phyloP scores from a whole-genome alignment of 2,329 filamentous ascomycete genomes.

The Penicillium sp. region DNA sequence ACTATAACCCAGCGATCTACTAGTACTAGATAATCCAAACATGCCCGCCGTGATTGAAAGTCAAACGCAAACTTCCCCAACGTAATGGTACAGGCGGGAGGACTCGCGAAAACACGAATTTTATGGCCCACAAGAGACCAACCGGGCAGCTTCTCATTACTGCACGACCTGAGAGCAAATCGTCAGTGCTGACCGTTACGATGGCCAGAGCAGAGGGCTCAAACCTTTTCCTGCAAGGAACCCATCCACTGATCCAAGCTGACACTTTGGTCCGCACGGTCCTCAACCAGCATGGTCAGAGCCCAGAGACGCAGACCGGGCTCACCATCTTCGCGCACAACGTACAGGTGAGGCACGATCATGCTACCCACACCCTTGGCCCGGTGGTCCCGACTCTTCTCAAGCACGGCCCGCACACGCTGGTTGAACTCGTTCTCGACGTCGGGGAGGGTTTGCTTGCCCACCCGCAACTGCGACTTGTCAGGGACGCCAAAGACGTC shows the following conservation, averaged over 20 bases:
- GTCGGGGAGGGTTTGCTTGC: slow-evolving; percentile 82
- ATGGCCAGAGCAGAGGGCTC: slow-evolving; percentile 21
- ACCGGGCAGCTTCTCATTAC: slow-evolving; percentile 3
- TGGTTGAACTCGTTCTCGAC: slow-evolving; percentile 97
- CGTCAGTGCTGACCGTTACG: slow-evolving; percentile 5
- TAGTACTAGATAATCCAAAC: slow-evolving; percentile 17
- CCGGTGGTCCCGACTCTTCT: slow-evolving; percentile 87
- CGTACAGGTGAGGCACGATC: slow-evolving; percentile 84
- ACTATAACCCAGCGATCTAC: slow-evolving; percentile 13
- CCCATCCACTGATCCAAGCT: slow-evolving; percentile 94
- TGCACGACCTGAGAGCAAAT: slow-evolving; percentile 12
- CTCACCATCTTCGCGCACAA: slow-evolving; percentile 93
- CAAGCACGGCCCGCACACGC: slow-evolving; percentile 80
- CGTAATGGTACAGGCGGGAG: slow-evolving; percentile 21
- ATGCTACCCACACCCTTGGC: slow-evolving; percentile 89
- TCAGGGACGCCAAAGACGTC: slow-evolving; percentile 91
- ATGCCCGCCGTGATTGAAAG: slow-evolving; percentile 11
- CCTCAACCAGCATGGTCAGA: slow-evolving; percentile 91
- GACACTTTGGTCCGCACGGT: slow-evolving; percentile 88
- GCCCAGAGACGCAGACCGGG: slow-evolving; percentile 95
- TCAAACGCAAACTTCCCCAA: slow-evolving; percentile 11
- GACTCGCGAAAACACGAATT: not conserved
- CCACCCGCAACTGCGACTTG: slow-evolving; percentile 79
- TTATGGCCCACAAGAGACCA: not conserved
- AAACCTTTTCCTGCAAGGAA: slow-evolving; percentile 88